phyloP scores from a whole-genome alignment of 352 stramenopile genomes.

The Pythium insidiosum region DNA sequence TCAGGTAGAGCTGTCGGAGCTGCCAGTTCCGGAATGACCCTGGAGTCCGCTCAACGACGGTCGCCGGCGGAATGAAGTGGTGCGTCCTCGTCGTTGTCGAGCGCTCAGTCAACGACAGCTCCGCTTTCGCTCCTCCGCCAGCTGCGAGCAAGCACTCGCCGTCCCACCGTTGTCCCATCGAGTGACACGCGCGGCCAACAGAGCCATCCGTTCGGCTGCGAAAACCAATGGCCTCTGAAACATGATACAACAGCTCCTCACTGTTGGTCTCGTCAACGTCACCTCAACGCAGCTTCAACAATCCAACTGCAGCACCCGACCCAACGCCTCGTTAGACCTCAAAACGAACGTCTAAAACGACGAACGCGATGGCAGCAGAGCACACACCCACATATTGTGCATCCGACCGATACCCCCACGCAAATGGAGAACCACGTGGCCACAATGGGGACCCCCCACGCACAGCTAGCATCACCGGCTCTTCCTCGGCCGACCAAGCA shows the following conservation, averaged over 20 bases:
- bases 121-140: neutral
- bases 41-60: neutral
- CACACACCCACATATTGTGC: too few relatives aligned
- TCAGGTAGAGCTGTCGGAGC: too few relatives aligned
- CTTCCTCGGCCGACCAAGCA: too few relatives aligned
- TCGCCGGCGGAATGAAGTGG: neutral
- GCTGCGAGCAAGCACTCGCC: neutral
- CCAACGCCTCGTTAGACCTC: neutral
- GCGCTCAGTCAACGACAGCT: neutral
- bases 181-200: conserved; percentile 13
- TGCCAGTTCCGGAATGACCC: too few relatives aligned
- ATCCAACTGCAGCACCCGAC: too few relatives aligned
- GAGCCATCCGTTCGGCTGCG: conserved; percentile 14
- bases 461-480: neutral
- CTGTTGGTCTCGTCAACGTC: too few relatives aligned
- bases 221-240: conserved; percentile 4
- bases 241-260: neutral
- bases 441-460: too few relatives aligned
- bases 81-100: neutral
- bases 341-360: neutral
- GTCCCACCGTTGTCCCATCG: conserved; percentile 4
- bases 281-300: too few relatives aligned
- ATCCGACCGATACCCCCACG: too few relatives aligned
- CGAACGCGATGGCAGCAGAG: neutral
- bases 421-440: too few relatives aligned